A percentile compares a stretch with the other conserved stretches of the same genome.
Conservation (phyloP, 2,329 filamentous ascomycete genomes). For the Colletotrichum cuscutae region DNA sequence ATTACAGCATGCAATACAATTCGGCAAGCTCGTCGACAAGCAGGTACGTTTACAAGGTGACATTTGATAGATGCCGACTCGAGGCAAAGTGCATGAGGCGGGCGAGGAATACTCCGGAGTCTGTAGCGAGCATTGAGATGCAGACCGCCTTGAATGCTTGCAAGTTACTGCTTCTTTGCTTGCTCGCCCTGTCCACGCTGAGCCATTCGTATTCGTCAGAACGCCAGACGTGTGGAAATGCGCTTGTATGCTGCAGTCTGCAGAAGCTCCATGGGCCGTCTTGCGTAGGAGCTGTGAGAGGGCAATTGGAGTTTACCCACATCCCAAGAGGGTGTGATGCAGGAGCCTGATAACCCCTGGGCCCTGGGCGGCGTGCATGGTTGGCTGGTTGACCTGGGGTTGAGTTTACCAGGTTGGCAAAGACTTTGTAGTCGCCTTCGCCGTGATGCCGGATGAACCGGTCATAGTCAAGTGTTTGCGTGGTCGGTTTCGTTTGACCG, state of each 20-base stretch:
- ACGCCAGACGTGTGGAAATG: not conserved
- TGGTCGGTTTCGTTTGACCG: not conserved
- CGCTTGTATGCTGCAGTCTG: conserved; percentile 12
- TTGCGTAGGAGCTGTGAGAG: conserved; percentile 1
- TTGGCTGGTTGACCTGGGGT: conserved; percentile 22
- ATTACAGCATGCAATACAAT: conserved; percentile 7
- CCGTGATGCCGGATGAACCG: conserved; percentile 18
- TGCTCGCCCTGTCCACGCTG: not conserved
- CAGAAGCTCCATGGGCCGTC: conserved; percentile 9
- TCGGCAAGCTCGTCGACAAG: conserved; percentile 3
- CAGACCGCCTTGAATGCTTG: conserved; percentile 12
- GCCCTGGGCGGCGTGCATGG: conserved; percentile 13
- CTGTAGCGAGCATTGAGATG: conserved; percentile 17
- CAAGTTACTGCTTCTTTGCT: not conserved
- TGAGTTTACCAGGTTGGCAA: conserved; percentile 9
- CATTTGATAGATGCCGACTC: conserved; percentile 18
- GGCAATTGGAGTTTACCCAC: conserved; percentile 14
- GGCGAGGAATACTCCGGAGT: not conserved
- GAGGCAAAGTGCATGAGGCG: conserved; percentile 21
- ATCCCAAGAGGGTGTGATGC: conserved; percentile 20
- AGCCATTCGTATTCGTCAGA: conserved; percentile 18
- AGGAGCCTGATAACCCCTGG: conserved; percentile 9
- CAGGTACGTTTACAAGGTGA: conserved; percentile 7
- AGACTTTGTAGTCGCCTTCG: not conserved
- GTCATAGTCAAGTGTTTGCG: not conserved